These are phyloP conservation scores for Novymonas esmeraldas DNA, from an alignment of 208 protist genomes.

Conservation along the genomic window DNA sequence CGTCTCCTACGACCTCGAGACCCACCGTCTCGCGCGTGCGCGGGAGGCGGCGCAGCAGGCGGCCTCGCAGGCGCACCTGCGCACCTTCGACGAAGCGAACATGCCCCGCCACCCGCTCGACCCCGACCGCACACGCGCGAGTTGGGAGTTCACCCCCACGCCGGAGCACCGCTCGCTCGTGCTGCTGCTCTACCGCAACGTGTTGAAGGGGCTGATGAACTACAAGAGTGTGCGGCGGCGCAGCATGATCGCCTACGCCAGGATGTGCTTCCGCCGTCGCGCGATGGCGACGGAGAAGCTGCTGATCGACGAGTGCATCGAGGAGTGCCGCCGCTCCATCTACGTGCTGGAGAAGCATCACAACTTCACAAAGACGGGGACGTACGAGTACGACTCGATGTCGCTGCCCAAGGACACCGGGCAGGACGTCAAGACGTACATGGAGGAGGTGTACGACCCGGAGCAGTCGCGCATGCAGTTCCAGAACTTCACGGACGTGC, in stretches of 20 bases:
- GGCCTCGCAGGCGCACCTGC: constrained; percentile 21
- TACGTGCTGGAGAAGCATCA: constrained; percentile 88
- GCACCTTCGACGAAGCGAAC: constrained; percentile 48
- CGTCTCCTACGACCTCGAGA: constrained; percentile 55
- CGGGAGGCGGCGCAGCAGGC: constrained; percentile 22
- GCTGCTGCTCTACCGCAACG: constrained; percentile 80
- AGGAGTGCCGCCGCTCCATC: constrained; percentile 81
- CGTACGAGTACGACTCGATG: constrained; percentile 89
- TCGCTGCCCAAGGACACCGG: constrained; percentile 86
- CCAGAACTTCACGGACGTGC: constrained; percentile 84
- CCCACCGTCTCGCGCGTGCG: constrained; percentile 33
- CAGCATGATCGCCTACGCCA: constrained; percentile 85
- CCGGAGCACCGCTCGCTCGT: constrained; percentile 81
- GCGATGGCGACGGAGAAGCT: constrained; percentile 83
- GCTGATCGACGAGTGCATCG: constrained; percentile 89
- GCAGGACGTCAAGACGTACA: constrained; percentile 91
- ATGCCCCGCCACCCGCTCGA: constrained; percentile 60
- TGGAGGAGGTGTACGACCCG: constrained; percentile 92
- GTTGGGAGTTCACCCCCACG: constrained; percentile 74
- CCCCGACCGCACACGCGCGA: constrained; percentile 29
- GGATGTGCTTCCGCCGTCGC: constrained; percentile 76
- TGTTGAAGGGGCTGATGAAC: constrained; percentile 79
- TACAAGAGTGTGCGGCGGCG: constrained; percentile 78
- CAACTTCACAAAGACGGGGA: constrained; percentile 72
- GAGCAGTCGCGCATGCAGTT: constrained; percentile 85